Base-by-base conservation (phyloP, 1,284 basidiomycete species). In the Moniliophthora roreri region DNA sequence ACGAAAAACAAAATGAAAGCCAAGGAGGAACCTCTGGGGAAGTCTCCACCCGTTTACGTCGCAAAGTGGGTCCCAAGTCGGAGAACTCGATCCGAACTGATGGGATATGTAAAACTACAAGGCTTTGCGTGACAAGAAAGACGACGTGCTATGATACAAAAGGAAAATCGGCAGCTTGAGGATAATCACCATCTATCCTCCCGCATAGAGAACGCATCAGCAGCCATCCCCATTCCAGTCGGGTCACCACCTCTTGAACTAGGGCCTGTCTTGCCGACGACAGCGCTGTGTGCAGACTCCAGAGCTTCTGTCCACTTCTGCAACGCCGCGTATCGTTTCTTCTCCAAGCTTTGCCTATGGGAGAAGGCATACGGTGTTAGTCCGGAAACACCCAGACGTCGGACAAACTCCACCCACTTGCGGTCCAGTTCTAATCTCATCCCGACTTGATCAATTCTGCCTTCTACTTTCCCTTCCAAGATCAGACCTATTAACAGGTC, bases 401-500 rank as follows among this genome's bases (percentile, higher is more conserved):
- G 21, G 47, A 48, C 28, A 40, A 38, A 24, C 28, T 20, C 38
- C 21, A 76, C 90, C 58, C 63, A 95, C 91, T 93, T 87, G 65
- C 85, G 77, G 63, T 97, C 92, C 21, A 99, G 78, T 63, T 98
- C 92, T 13, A 99, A 79, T 50, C 91, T 80, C 76, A 95, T 94
- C 18, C 90, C 85, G 34, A 97, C 93, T 72, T 98, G 95, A 69
- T 99, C 96, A 64, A 99, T 97, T 61, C 88, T 84, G 15, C 96
- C 97, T 60, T 95, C 87, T 34, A 99, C 93, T 67, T 92, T 95
- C 21, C 91, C 93, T 69, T 99, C 96, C 26, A 98, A 74, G 54
- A 99, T 98, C 16, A 99, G 81, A 36, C 91, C 89, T 55, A 98
- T 90, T 34, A 99, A 82, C 26, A 99, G 82, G 53, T 93, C 92